Conservation (phyloP, 2,329 filamentous ascomycete species). For the Pseudonectria foliicola region DNA sequence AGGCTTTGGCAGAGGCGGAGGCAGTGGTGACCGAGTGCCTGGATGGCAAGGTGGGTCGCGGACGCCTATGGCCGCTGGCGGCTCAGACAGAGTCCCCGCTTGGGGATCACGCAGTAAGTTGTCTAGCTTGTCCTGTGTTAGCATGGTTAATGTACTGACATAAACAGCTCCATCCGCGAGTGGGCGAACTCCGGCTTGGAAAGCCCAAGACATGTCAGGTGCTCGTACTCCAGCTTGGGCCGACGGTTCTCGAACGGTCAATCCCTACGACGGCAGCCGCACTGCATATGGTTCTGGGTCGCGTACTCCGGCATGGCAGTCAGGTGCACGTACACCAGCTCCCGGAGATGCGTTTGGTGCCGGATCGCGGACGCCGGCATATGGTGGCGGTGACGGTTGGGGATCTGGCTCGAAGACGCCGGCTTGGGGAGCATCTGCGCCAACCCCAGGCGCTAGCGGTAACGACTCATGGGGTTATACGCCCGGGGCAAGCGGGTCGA, state of each 20-base stretch:
- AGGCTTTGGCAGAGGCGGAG: conserved; percentile 39
- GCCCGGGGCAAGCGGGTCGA: conserved; percentile 35
- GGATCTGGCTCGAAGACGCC: conserved; percentile 70
- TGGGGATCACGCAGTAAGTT: conserved; percentile 66
- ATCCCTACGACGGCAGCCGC: conserved; percentile 65
- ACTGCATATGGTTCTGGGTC: conserved; percentile 71
- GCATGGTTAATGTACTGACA: conserved; percentile 16
- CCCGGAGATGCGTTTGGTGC: conserved; percentile 53
- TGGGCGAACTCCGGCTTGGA: conserved; percentile 58
- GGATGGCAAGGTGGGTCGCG: conserved; percentile 61
- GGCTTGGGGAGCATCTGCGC: conserved; percentile 56
- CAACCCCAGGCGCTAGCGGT: conserved; percentile 51
- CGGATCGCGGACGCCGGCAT: conserved; percentile 64
- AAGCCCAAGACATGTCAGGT: conserved; percentile 43
- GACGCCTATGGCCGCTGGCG: conserved; percentile 56
- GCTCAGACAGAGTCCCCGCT: conserved; percentile 65
- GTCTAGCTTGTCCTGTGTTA: not conserved
- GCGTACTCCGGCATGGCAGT: conserved; percentile 71
- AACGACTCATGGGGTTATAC: conserved; percentile 56
- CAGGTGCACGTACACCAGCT: conserved; percentile 66
- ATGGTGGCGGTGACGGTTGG: conserved; percentile 53
- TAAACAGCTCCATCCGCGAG: conserved; percentile 47
- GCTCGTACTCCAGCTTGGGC: conserved; percentile 65
- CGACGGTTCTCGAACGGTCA: conserved; percentile 59
- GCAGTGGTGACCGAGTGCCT: conserved; percentile 38